Evolutionary conservation across 257 asterid species (phyloP).

Genomic region (Misopates orontium): DNA sequence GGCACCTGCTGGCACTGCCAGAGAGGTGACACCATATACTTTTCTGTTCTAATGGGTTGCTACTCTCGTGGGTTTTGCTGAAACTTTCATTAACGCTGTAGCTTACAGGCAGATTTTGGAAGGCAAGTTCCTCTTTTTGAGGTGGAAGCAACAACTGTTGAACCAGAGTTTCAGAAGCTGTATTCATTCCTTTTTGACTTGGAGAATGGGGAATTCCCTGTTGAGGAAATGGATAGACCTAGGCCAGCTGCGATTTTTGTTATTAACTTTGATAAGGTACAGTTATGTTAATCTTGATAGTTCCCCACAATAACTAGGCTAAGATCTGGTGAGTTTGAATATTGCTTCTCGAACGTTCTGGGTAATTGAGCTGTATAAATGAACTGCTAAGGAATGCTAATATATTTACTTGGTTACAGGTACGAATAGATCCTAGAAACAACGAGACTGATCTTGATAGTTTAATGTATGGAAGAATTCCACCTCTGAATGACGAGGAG

Average conservation of each 20-base stretch:
- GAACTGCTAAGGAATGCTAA: conserved; percentile 17
- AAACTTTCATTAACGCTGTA: conserved; percentile 30
- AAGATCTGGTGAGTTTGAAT: conserved; percentile 11
- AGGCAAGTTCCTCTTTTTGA: conserved; percentile 93
- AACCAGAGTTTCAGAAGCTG: conserved; percentile 87
- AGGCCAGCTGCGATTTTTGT: conserved; percentile 87
- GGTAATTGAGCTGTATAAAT: conserved; percentile 6
- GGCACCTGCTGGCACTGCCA: conserved; percentile 83
- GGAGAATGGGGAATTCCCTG: conserved; percentile 59
- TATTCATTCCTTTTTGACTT: conserved; percentile 83
- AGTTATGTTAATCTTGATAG: conserved; percentile 27
- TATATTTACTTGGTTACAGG: conserved; percentile 44
- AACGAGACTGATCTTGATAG: conserved; percentile 80
- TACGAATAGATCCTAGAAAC: conserved; percentile 91
- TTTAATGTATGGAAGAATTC: conserved; percentile 69
- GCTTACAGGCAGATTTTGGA: conserved; percentile 81
- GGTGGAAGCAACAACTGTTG: conserved; percentile 89
- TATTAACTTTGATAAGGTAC: conserved; percentile 91
- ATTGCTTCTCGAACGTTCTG: conserved; percentile 22
- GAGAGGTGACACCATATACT: conserved; percentile 74
- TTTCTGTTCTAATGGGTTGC: conserved; percentile 18
- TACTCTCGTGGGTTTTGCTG: conserved; percentile 25
- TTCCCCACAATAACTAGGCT: conserved; percentile 7
- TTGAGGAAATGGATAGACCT: conserved; percentile 76
- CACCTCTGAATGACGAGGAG: conserved; percentile 75